Evolutionary conservation across 2,329 filamentous ascomycete genomes (phyloP).

Genomic region (Zasmidium cellare): DNA sequence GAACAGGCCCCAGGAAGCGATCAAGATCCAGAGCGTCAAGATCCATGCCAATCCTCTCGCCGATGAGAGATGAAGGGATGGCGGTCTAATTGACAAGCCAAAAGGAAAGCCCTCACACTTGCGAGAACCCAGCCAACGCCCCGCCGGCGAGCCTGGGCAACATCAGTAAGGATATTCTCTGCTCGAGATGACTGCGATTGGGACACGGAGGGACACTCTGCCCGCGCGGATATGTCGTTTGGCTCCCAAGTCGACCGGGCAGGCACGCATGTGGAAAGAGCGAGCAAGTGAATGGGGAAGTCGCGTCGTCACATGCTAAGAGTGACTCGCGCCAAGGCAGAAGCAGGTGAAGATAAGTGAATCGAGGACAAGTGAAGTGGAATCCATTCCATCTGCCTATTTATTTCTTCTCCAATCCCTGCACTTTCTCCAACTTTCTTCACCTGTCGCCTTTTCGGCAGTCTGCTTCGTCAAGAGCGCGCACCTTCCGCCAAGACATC

Average conservation of each 20-base stretch:
- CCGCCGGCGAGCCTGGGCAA: too few species aligned
- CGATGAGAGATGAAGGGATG: slow-evolving; percentile 28
- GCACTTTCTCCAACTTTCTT: neutral
- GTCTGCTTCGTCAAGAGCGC: neutral
- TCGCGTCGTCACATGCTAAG: neutral
- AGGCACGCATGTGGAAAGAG: neutral
- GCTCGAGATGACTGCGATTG: neutral
- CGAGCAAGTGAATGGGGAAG: neutral
- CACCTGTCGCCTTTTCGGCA: neutral
- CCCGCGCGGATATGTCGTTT: too few species aligned
- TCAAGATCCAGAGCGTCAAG: slow-evolving; percentile 67
- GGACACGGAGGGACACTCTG: neutral
- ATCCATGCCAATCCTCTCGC: slow-evolving; percentile 81
- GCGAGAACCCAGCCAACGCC: too few species aligned
- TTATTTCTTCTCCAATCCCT: neutral
- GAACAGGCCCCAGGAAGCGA: slow-evolving; percentile 66
- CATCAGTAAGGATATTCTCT: too few species aligned
- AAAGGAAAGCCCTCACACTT: too few species aligned
- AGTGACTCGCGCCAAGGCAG: neutral
- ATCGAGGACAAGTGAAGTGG: neutral
- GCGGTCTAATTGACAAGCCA: too few species aligned
- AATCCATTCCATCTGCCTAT: neutral
- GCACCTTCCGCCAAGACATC: slow-evolving; percentile 2
- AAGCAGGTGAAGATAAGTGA: neutral
- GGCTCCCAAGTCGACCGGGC: neutral